Evolutionary conservation across 768 basidiomycete species (phyloP), one percentile per base, ranked within the genome.

Genomic region (Harrya chromipes): DNA sequence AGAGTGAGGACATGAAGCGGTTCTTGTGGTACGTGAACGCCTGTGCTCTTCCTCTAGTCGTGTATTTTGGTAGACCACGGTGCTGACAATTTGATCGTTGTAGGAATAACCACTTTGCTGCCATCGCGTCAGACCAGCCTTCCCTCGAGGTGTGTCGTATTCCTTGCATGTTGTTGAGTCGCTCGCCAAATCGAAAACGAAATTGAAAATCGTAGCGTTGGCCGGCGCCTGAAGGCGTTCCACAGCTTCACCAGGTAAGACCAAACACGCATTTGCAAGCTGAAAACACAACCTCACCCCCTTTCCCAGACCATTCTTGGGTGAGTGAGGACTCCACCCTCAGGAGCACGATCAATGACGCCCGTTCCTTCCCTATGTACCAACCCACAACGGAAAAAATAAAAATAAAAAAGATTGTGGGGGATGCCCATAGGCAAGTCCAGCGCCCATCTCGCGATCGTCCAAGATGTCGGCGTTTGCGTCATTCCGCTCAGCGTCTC

Each of bases 51-150:
- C 2, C 26, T 5, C 26, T 26, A 26, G 11, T 29, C 12, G 12
- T 2, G 8, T 11, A 10, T 31, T 31, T 31, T 31, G 41, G 4
- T 6, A 47, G 17, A 46, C 13, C 3, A 11, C 4, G 37, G 41
- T 17, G 17, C 11, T 46, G 34, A 44, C 29, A n/a, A 10, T 33
- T 19, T 26, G 33, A 47, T 38, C 27, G 13, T 17, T 12, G 23
- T 52, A 84, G 84, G 84, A 75, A 87, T 64, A 85, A 85, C 62
- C 85, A 86, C 60, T 87, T 87, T 61, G 78, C 84, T 1, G 83
- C 84, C 6, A 60, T 84, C 24, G 84, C 83, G 10, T 83, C 83
- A 29, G 84, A 86, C 69, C 80, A 83, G 51, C 84, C 84, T 16
- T 65, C 81, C 4, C 62, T 87, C 40, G 84, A 86, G 77, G 82